These are phyloP conservation scores for Trametes versicolor DNA, from an alignment of 1,284 basidiomycete genomes.

Conservation along the genomic window DNA sequence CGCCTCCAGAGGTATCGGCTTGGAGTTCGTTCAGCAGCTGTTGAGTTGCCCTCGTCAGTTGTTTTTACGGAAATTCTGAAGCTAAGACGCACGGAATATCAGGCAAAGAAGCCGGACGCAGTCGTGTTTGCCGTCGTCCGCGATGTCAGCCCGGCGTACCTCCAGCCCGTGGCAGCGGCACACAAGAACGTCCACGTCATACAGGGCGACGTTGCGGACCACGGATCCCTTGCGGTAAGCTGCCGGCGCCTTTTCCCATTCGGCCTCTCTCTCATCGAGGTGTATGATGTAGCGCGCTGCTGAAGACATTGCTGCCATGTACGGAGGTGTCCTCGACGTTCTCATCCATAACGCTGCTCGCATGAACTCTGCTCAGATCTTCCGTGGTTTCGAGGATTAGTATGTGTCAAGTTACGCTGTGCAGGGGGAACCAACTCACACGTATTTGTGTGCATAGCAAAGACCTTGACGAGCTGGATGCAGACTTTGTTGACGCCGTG, in stretches of 20 bases:
- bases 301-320: not conserved
- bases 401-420: not conserved
- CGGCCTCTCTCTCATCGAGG: no score
- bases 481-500: conserved; percentile 33
- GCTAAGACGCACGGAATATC: not conserved
- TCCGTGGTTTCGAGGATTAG: conserved; percentile 8
- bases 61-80: no score
- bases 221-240: not conserved
- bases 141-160: not conserved
- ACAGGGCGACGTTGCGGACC: conserved; percentile 8
- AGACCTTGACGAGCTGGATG: conserved; percentile 34
- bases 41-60: no score
- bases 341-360: conserved; percentile 15
- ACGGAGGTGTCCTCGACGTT: conserved; percentile 3
- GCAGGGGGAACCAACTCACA: no score
- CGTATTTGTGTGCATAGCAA: not conserved
- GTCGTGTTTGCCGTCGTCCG: conserved; percentile 10
- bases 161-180: not conserved
- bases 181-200: conserved; percentile 12
- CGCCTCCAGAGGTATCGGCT: conserved; percentile 14
- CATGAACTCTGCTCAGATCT: not conserved
- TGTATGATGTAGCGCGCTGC: conserved; percentile 3
- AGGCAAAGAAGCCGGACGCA: conserved; percentile 1
- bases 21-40: conserved; percentile 13
- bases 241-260: not conserved